Conservation (phyloP, 805 yeast genomes). For the Cyberlindnera petersonii region DNA sequence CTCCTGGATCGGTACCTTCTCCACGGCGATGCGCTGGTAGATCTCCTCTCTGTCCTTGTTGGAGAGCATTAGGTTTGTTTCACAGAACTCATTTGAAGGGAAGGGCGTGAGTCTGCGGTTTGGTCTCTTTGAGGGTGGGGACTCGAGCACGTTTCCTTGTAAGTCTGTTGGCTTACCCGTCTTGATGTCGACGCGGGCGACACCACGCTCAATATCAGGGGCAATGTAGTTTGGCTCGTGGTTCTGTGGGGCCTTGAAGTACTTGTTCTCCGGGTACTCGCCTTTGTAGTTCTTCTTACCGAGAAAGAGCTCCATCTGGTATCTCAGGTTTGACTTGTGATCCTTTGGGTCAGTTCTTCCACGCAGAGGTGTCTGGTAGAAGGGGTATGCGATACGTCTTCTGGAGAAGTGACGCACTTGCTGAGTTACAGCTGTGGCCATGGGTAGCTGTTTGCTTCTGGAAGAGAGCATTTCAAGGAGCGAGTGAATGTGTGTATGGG, state of each 20-base stretch:
- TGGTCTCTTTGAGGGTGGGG: constrained; percentile 7
- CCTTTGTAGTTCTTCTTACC: constrained; percentile 86
- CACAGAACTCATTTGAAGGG: constrained; percentile 67
- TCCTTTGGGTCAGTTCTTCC: constrained; percentile 37
- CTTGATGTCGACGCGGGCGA: constrained; percentile 31
- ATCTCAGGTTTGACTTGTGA: constrained; percentile 52
- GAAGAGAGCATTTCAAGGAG: constrained; percentile 11
- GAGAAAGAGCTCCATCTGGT: constrained; percentile 66
- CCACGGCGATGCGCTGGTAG: constrained; percentile 48
- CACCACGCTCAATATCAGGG: constrained; percentile 46
- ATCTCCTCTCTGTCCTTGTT: constrained; percentile 58
- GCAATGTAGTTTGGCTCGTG: constrained; percentile 71
- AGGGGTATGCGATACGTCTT: constrained; percentile 52
- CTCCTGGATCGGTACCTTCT: constrained; percentile 59
- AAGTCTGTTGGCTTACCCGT: constrained; percentile 31
- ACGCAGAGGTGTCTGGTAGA: constrained; percentile 42
- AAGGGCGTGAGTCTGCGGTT: constrained; percentile 61
- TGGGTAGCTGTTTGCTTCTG: constrained; percentile 4
- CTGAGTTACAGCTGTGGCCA: constrained; percentile 15
- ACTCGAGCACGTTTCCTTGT: constrained; percentile 17
- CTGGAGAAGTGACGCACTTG: constrained; percentile 46
- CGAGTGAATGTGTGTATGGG: too few relatives aligned
- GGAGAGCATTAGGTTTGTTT: constrained; percentile 60
- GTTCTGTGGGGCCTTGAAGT: constrained; percentile 60
- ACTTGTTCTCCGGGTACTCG: constrained; percentile 72